Evolutionary conservation across 2,329 filamentous ascomycete species (phyloP), one percentile per base, ranked within the genome.

Genomic region (Arachnomyces sp.): DNA sequence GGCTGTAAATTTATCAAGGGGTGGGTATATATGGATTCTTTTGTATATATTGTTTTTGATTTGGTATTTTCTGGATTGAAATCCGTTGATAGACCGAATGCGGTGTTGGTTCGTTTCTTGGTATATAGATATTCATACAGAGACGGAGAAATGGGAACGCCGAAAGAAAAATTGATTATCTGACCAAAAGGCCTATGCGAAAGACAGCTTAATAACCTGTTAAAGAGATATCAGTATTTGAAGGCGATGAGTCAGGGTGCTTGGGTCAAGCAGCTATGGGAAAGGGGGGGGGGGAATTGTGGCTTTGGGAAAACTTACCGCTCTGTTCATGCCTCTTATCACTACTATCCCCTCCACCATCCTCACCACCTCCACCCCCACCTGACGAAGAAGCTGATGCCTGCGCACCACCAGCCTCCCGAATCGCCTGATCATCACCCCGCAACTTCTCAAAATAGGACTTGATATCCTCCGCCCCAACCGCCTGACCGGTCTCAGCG

Each of bases 401-500:
- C 16, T 67, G 69, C 17, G 11, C 18, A 40, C 73, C 71, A 11
- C 73, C 74, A 1, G 80, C 81, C 48, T 79, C 74, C 51, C 70
- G 70, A 42, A 87, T 85, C 0, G 71, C 84, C 51, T 83, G 69
- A 33, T 87, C 84, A 61, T 96, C 92, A 43, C 92, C 92, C 47
- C 92, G 76, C 51, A 98, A 65, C 67, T 92, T 90, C 38, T 90
- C 90, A 73, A 98, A 98, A 60, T 95, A 94, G 2, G 78, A 78
- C 63, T 95, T 98, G 64, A 98, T 92, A 63, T 96, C 89, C 57
- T 98, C 92, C 1, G 90, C 90, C 1, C 87, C 82, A 15, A 98
- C 89, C 0, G 85, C 81, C 61, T 84, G 71, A 1, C 90, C 90
- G 47, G 82, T 93, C 58, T 95, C 87, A 0, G 92, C 92, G 59